A percentile compares a stretch with the other conserved stretches of the same genome.
Evolutionary conservation across 768 basidiomycete species (phyloP).

Genomic region (Leccinum subgranulosum): DNA sequence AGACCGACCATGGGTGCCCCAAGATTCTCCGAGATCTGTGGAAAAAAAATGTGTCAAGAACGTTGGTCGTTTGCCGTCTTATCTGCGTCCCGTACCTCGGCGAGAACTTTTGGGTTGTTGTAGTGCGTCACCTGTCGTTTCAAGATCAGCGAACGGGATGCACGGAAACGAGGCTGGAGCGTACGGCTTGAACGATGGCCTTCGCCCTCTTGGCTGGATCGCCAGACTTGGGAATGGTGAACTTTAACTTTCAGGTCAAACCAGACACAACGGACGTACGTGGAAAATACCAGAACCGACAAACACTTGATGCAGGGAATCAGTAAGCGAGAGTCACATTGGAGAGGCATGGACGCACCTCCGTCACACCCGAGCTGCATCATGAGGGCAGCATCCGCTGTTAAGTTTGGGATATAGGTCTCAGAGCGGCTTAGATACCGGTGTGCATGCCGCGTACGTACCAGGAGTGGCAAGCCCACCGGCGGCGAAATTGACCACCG

Average conservation of each 20-base stretch:
- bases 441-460: constrained; percentile 31
- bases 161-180: constrained; percentile 12
- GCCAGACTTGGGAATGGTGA: constrained; percentile 56
- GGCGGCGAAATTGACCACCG: constrained; percentile 96
- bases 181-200: constrained; percentile 94
- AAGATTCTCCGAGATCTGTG: constrained; percentile 73
- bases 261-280: constrained; percentile 43
- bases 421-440: neutral
- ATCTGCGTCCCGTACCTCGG: constrained; percentile 54
- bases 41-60: constrained; percentile 1
- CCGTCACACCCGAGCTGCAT: constrained; percentile 98
- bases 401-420: neutral
- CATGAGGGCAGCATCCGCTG: constrained; percentile 96
- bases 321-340: neutral
- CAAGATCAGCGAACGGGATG: constrained; percentile 2
- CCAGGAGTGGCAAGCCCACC: constrained; percentile 92
- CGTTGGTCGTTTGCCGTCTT: neutral
- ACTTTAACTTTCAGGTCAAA: neutral
- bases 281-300: constrained; percentile 98
- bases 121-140: constrained; percentile 75
- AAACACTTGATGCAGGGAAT: constrained; percentile 59
- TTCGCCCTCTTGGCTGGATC: constrained; percentile 92
- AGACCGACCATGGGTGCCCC: constrained; percentile 94
- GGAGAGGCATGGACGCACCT: constrained; percentile 47
- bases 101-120: constrained; percentile 90